A percentile compares a stretch with the other conserved stretches of the same genome.
Evolutionary conservation across 1,284 basidiomycete genomes (phyloP).

Genomic region (Rhodotorula sp.): DNA sequence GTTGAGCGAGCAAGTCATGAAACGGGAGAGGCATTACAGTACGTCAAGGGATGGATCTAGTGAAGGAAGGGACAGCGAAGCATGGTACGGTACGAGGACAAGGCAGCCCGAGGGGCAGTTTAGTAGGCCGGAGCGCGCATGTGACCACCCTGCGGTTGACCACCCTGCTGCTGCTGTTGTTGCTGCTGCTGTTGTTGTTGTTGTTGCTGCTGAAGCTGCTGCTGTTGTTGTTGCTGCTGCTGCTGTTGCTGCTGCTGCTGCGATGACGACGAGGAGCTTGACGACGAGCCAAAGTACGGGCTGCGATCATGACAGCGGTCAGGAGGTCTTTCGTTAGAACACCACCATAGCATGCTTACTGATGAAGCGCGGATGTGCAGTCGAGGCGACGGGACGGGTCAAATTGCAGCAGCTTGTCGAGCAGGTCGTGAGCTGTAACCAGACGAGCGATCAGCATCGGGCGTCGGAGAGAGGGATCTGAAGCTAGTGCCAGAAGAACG

Average conservation of each 20-base stretch:
- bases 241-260: neutral
- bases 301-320: neutral
- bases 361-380: constrained; percentile 84
- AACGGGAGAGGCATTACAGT: no score
- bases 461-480: no score
- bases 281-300: constrained; percentile 11
- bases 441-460: neutral
- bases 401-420: constrained; percentile 93
- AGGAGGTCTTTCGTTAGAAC: neutral
- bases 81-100: no score
- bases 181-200: neutral
- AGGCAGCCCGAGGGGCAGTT: no score
- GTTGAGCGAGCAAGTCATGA: no score
- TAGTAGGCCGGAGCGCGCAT: no score
- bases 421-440: constrained; percentile 60
- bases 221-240: neutral
- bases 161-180: no score
- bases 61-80: neutral
- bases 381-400: constrained; percentile 90
- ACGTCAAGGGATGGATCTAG: no score
- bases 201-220: constrained; percentile 5
- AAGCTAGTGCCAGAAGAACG: no score
- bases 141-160: neutral
- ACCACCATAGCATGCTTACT: constrained; percentile 48
- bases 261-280: constrained; percentile 2